Percentiles rank a stretch among this genome's conserved stretches.
phyloP scores from a whole-genome alignment of 768 basidiomycete genomes.

The Lactarius indigo region DNA sequence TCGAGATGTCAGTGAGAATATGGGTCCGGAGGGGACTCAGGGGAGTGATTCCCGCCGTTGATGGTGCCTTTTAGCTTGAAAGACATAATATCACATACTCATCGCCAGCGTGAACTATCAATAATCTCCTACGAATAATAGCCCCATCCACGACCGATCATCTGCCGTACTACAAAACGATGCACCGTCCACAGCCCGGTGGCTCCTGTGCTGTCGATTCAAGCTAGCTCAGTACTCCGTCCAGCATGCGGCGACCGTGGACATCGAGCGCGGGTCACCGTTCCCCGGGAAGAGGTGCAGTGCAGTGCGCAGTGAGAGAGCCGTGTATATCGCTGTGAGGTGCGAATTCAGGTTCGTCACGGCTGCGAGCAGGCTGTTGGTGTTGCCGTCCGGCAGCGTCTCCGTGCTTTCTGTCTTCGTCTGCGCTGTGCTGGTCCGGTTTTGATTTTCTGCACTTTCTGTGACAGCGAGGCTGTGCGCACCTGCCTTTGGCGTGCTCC shows the following conservation, averaged over 20 bases:
- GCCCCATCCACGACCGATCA: slow-evolving; percentile 67
- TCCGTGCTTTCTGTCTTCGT: not conserved
- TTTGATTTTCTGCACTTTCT: slow-evolving; percentile 30
- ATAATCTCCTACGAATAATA: slow-evolving; percentile 36
- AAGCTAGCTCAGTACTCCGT: slow-evolving; percentile 37
- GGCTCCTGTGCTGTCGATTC: slow-evolving; percentile 71
- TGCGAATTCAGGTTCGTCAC: slow-evolving; percentile 55
- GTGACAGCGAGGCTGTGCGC: not conserved
- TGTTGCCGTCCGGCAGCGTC: not conserved
- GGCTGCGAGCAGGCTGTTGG: slow-evolving; percentile 5
- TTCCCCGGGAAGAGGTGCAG: slow-evolving; percentile 86
- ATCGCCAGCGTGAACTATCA: not conserved
- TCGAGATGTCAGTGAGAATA: too few species aligned
- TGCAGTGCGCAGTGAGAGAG: slow-evolving; percentile 81
- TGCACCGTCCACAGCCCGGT: slow-evolving; percentile 50
- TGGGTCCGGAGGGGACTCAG: too few species aligned
- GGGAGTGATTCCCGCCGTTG: too few species aligned
- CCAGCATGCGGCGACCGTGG: slow-evolving; percentile 39
- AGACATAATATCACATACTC: not conserved
- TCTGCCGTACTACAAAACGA: slow-evolving; percentile 71
- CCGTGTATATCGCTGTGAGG: slow-evolving; percentile 47
- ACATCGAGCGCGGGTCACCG: slow-evolving; percentile 80
- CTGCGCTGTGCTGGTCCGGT: not conserved
- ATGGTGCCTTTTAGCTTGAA: not conserved
- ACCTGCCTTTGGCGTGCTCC: not conserved